A percentile compares a stretch with the other conserved stretches of the same genome.
These are phyloP conservation scores for Cercospora sesami DNA, from an alignment of 2,329 filamentous ascomycete genomes.

Conservation along the genomic window DNA sequence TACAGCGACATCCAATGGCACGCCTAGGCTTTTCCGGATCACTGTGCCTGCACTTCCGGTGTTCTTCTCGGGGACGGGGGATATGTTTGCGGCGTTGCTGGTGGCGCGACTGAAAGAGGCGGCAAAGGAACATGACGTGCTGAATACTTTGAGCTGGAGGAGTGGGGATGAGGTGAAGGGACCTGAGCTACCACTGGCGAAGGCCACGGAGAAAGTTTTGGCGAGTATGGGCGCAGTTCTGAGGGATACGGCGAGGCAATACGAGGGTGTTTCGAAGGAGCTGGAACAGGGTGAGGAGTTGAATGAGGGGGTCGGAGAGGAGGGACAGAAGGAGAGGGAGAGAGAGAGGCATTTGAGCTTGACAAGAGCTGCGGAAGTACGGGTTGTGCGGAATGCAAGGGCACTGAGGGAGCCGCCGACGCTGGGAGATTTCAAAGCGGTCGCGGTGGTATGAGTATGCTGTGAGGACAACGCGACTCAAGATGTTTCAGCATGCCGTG, in stretches of 20 bases:
- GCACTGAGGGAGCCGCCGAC: constrained; percentile 69
- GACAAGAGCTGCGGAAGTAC: constrained; percentile 86
- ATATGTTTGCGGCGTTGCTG: constrained; percentile 96
- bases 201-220: constrained; percentile 80
- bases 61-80: constrained; percentile 94
- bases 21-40: constrained; percentile 82
- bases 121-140: constrained; percentile 57
- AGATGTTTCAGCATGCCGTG: background rate
- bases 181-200: constrained; percentile 75
- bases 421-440: constrained; percentile 60
- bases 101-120: constrained; percentile 86
- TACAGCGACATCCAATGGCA: constrained; percentile 63
- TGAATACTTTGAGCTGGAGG: constrained; percentile 66
- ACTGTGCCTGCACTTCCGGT: constrained; percentile 84
- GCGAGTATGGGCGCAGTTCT: constrained; percentile 91
- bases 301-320: constrained; percentile 45
- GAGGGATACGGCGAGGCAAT: constrained; percentile 63
- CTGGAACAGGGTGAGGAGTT: constrained; percentile 47
- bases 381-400: constrained; percentile 72
- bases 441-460: constrained; percentile 32
- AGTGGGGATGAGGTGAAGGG: constrained; percentile 70
- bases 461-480: background rate
- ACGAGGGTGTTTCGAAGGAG: constrained; percentile 62
- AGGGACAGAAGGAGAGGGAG: constrained; percentile 47
- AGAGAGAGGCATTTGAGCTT: constrained; percentile 65